These are phyloP conservation scores for Chaetomium olivaceum DNA, from an alignment of 2,329 filamentous ascomycete species.

Conservation along the genomic window DNA sequence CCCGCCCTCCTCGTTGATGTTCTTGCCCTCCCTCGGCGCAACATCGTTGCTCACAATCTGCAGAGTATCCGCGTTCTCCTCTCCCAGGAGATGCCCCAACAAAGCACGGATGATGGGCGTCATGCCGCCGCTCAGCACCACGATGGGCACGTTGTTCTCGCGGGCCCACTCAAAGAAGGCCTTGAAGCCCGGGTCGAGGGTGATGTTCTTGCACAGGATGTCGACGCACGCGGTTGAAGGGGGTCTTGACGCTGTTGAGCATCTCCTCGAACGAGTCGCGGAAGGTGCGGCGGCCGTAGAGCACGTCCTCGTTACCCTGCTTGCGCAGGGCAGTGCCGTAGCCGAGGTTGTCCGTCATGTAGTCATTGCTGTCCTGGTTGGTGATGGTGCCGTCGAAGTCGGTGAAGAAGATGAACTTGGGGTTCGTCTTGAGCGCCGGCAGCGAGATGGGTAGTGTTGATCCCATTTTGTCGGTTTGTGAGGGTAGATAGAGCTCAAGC, in stretches of 20 bases:
- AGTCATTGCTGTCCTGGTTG: slow-evolving; percentile 64
- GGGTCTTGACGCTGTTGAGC: slow-evolving; percentile 81
- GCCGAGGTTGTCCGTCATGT: slow-evolving; percentile 87
- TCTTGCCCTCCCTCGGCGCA: slow-evolving; percentile 61
- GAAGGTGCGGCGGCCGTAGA: slow-evolving; percentile 71
- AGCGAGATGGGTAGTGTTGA: slow-evolving; percentile 45
- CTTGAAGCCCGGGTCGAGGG: slow-evolving; percentile 83
- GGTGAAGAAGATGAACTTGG: slow-evolving; percentile 96
- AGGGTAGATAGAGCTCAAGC: neutral
- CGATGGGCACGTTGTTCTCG: slow-evolving; percentile 82
- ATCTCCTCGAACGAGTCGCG: slow-evolving; percentile 86
- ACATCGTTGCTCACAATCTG: slow-evolving; percentile 91
- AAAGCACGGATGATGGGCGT: slow-evolving; percentile 84
- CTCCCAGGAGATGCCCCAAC: slow-evolving; percentile 76
- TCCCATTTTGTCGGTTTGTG: slow-evolving; percentile 41
- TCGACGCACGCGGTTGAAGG: slow-evolving; percentile 79
- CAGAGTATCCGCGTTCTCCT: slow-evolving; percentile 71
- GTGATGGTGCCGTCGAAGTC: slow-evolving; percentile 99
- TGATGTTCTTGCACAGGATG: slow-evolving; percentile 77
- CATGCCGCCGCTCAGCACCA: slow-evolving; percentile 93
- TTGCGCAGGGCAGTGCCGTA: slow-evolving; percentile 72
- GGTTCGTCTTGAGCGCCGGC: slow-evolving; percentile 65
- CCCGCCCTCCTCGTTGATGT: slow-evolving; percentile 74
- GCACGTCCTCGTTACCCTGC: slow-evolving; percentile 73
- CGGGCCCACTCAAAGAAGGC: slow-evolving; percentile 84